Percentiles rank a stretch among this genome's conserved stretches.
These are phyloP conservation scores for Pythium biforme DNA, from an alignment of 352 stramenopile genomes.

Conservation along the genomic window DNA sequence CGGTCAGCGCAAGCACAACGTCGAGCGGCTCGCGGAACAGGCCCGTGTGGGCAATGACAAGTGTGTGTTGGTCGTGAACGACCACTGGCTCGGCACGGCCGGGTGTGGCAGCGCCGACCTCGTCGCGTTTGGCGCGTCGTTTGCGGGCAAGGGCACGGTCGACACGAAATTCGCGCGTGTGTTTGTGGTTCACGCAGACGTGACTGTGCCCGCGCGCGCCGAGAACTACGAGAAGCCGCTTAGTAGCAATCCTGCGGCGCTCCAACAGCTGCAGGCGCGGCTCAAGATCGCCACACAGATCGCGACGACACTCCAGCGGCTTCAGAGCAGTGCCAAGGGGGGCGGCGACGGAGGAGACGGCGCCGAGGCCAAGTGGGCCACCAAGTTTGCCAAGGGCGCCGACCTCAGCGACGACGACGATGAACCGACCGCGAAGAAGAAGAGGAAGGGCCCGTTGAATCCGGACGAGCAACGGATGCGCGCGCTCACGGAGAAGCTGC, in stretches of 20 bases:
- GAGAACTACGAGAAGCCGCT: slow-evolving; percentile 31
- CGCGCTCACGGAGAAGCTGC: slow-evolving; percentile 69
- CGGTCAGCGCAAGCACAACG: slow-evolving; percentile 47
- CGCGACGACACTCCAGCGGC: slow-evolving; percentile 43
- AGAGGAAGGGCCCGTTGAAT: slow-evolving; percentile 44
- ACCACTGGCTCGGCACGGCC: slow-evolving; percentile 47
- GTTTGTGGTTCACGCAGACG: slow-evolving; percentile 19
- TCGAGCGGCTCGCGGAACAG: slow-evolving; percentile 39
- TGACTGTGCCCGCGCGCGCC: slow-evolving; percentile 16
- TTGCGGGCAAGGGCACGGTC: slow-evolving; percentile 3
- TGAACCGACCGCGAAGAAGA: slow-evolving; percentile 20
- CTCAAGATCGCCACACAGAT: slow-evolving; percentile 63
- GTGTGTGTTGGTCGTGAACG: slow-evolving; percentile 57
- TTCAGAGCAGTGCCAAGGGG: slow-evolving; percentile 20
- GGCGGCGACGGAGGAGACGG: slow-evolving; percentile 21
- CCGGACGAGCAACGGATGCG: slow-evolving; percentile 72
- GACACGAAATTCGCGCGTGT: slow-evolving; percentile 39
- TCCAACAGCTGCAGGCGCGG: slow-evolving; percentile 49
- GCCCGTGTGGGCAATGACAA: slow-evolving; percentile 16
- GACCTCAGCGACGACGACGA: slow-evolving; percentile 47
- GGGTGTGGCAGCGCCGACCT: slow-evolving; percentile 35
- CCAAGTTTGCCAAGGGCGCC: slow-evolving; percentile 52
- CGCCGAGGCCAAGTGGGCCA: slow-evolving; percentile 58
- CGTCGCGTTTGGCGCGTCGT: slow-evolving; percentile 30
- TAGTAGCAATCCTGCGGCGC: slow-evolving; percentile 8